Evolutionary conservation across 2,329 filamentous ascomycete genomes (phyloP).

Genomic region (Periconia macrospinosa): DNA sequence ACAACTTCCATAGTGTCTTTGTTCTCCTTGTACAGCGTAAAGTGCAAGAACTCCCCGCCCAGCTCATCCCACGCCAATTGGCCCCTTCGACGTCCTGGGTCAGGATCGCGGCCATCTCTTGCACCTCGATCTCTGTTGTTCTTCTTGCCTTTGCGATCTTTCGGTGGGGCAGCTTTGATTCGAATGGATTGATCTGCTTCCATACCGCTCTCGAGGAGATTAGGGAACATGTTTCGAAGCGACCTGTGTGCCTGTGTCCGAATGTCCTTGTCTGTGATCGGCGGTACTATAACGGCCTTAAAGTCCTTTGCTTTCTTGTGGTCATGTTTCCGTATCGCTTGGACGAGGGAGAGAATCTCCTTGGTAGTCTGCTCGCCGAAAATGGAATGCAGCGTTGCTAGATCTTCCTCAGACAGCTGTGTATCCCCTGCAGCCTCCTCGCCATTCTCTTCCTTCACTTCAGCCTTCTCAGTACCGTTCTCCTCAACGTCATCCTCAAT

Average conservation of each 20-base stretch:
- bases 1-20: constrained; percentile 94
- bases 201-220: constrained; percentile 75
- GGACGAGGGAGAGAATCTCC: constrained; percentile 59
- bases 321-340: constrained; percentile 56
- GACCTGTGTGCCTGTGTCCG: constrained; percentile 66
- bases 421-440: not conserved
- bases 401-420: constrained; percentile 44
- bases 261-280: constrained; percentile 62
- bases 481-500: constrained; percentile 20
- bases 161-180: constrained; percentile 53
- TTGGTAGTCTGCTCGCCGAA: constrained; percentile 57
- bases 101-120: constrained; percentile 23
- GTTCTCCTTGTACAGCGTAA: constrained; percentile 94
- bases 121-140: constrained; percentile 23
- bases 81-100: constrained; percentile 28
- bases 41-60: constrained; percentile 82
- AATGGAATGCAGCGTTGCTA: constrained; percentile 42
- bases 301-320: constrained; percentile 60
- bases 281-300: constrained; percentile 54
- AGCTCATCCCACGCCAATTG: constrained; percentile 63
- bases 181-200: constrained; percentile 68
- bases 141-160: constrained; percentile 38
- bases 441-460: not conserved
- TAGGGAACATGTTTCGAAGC: constrained; percentile 78
- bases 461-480: constrained; percentile 10